Conservation (phyloP, 116 monocot genomes). For the Trichopus zeylanicus region DNA sequence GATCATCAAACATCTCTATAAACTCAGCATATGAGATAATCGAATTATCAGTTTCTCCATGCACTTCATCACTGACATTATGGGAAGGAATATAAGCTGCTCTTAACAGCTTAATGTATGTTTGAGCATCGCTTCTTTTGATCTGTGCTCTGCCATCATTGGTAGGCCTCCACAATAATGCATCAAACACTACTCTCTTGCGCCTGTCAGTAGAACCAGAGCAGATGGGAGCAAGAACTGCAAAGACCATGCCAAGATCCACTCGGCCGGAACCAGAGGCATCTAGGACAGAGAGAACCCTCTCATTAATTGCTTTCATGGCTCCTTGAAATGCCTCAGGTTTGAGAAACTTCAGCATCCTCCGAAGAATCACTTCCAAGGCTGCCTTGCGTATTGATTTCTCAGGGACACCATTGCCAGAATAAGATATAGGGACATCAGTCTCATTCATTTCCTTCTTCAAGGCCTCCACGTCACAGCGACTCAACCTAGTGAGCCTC, state of each 20-base stretch:
- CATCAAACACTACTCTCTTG: slow-evolving; percentile 74
- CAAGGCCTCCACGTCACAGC: slow-evolving; percentile 59
- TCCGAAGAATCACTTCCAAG: slow-evolving; percentile 73
- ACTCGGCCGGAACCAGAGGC: slow-evolving; percentile 75
- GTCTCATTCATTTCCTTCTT: slow-evolving; percentile 76
- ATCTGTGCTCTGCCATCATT: slow-evolving; percentile 55
- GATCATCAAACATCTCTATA: slow-evolving; percentile 92
- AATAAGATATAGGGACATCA: slow-evolving; percentile 84
- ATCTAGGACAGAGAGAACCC: slow-evolving; percentile 79
- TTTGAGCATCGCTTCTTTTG: slow-evolving; percentile 51
- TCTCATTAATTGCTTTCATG: slow-evolving; percentile 87
- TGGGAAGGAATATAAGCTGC: slow-evolving; percentile 89
- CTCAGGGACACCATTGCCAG: slow-evolving; percentile 65
- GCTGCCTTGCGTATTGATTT: slow-evolving; percentile 93
- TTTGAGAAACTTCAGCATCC: slow-evolving; percentile 73
- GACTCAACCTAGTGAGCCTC: slow-evolving; percentile 60
- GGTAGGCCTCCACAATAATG: slow-evolving; percentile 72
- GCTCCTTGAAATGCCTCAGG: slow-evolving; percentile 84
- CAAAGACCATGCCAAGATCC: slow-evolving; percentile 89
- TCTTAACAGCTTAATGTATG: slow-evolving; percentile 70
- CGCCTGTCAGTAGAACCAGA: slow-evolving; percentile 53
- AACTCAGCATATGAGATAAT: slow-evolving; percentile 76
- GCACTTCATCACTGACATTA: slow-evolving; percentile 76
- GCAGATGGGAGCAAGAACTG: slow-evolving; percentile 79
- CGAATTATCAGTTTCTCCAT: slow-evolving; percentile 47